Evolutionary conservation across 1,139 yeast species (phyloP), one percentile per base, ranked within the genome.

Genomic region (Geotrichum fermentans): DNA sequence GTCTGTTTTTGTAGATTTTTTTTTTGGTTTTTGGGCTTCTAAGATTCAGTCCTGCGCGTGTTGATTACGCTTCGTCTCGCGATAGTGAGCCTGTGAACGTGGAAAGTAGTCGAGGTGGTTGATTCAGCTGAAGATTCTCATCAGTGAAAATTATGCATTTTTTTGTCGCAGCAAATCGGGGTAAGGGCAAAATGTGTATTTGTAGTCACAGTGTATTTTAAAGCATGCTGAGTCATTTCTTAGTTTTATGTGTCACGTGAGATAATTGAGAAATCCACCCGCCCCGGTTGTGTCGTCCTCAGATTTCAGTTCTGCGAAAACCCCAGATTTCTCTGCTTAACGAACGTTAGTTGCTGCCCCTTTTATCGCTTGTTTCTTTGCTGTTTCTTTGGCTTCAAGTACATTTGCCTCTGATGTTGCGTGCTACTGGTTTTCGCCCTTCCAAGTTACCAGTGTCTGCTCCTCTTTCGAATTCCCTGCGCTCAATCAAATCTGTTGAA

Each of bases 321-420:
- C n/a, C n/a, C n/a, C n/a, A n/a, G n/a, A n/a, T n/a, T n/a, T n/a
- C n/a, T n/a, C n/a, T n/a, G n/a, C n/a, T n/a, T n/a, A n/a, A n/a
- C n/a, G n/a, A n/a, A n/a, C n/a, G n/a, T n/a, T n/a, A n/a, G n/a
- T n/a, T n/a, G n/a, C n/a, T 28, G n/a, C n/a, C 32, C 32, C 11
- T 28, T 28, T 28, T 28, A 11, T 28, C 6, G 5, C 5, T 5
- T 28, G 11, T 6, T 20, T 20, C 26, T 21, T 20, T 11, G 26
- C 7, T 16, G 17, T 36, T 4, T 21, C 16, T 36, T n/a, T n/a
- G n/a, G n/a, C n/a, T n/a, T n/a, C n/a, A n/a, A n/a, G n/a, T n/a
- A n/a, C n/a, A n/a, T 18, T 6, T 21, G n/a, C 33, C 4, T 26
- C 24, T 29, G 30, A 44, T 44, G 47, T 33, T 44, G 22, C 47